Evolutionary conservation across 352 stramenopile species (phyloP), one percentile per base, ranked within the genome.

Genomic region (Globisporangium paroecandrum): DNA sequence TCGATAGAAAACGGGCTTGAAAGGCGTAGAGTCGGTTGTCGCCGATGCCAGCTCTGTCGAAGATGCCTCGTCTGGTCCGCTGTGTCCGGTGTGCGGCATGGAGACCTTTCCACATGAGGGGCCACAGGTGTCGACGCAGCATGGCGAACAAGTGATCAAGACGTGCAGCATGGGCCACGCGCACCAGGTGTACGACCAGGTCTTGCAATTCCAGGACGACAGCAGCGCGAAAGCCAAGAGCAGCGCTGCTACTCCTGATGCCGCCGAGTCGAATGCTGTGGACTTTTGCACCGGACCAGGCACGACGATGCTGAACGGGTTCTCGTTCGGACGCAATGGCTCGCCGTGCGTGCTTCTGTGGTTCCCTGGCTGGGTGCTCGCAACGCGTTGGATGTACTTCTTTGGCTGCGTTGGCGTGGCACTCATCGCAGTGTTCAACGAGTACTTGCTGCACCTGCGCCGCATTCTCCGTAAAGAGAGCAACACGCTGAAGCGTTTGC

Each of bases 241-340:
- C 1, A 13, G 41, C 47, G 8, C 43, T n/a, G 24, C 65, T 12
- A 36, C 24, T 34, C 29, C 49, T 49, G 36, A 8, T 41, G 12
- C 27, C n/a, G 2, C 10, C 4, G 22, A 54, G 38, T 6, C 56
- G 47, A 29, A 27, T 8, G 34, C 38, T 4, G 55, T 22, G 22
- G 64, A 58, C 10, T 92, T 87, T 66, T 92, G 84, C 62, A 78
- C 76, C 27, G 84, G 84, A 15, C 64, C 80, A 0, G 84, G 84
- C 27, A 92, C 84, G 12, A 87, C 84, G 22, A 92, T 92, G 84
- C 75, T 90, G 18, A 92, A 92, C 57, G 84, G 84, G 0, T 92
- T 92, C 62, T 77, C 80, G 4, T 75, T 89, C 34, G 76, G 66
- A 47, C 68, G 66, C 46, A 61, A 63, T 24, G 74, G 54, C n/a